These are phyloP conservation scores for Aspergillus fischeri DNA, from an alignment of 2,329 filamentous ascomycete genomes.

Conservation along the genomic window DNA sequence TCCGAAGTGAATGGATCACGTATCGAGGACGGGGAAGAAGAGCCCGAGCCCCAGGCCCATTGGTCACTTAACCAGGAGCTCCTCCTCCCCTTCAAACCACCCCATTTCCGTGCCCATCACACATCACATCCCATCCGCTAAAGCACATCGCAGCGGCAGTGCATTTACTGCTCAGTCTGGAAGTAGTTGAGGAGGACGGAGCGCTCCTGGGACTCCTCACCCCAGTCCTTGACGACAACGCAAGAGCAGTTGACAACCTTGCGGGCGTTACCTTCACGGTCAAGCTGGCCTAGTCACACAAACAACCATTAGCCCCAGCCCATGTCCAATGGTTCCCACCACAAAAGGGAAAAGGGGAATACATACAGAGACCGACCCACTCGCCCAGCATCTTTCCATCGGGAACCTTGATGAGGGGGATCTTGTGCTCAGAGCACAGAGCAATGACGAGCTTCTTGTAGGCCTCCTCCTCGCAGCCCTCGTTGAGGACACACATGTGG, in stretches of 20 bases:
- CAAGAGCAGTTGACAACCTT: constrained; percentile 99
- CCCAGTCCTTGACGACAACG: constrained; percentile 99
- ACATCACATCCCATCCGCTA: constrained; percentile 13
- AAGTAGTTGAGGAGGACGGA: constrained; percentile 99
- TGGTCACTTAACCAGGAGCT: neutral
- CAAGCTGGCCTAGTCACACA: constrained; percentile 73
- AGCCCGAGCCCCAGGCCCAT: neutral
- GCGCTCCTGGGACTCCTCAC: constrained; percentile 99
- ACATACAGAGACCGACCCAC: constrained; percentile 99
- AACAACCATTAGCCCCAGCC: constrained; percentile 9
- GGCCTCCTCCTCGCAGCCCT: constrained; percentile 99
- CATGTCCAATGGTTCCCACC: too few relatives aligned
- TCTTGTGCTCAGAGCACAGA: constrained; percentile 99
- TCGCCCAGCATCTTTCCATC: constrained; percentile 99
- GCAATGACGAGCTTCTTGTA: constrained; percentile 99
- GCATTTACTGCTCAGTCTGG: constrained; percentile 66
- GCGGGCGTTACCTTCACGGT: constrained; percentile 98
- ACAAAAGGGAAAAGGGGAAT: constrained; percentile 9
- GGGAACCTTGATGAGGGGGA: constrained; percentile 98
- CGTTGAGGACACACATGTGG: constrained; percentile 99
- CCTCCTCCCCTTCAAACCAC: neutral
- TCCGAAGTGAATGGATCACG: neutral
- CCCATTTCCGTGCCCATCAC: constrained; percentile 4
- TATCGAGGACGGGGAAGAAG: neutral
- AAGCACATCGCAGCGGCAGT: constrained; percentile 7